Evolutionary conservation across 257 asterid species (phyloP).

Genomic region (Jaltomata sinuosa): DNA sequence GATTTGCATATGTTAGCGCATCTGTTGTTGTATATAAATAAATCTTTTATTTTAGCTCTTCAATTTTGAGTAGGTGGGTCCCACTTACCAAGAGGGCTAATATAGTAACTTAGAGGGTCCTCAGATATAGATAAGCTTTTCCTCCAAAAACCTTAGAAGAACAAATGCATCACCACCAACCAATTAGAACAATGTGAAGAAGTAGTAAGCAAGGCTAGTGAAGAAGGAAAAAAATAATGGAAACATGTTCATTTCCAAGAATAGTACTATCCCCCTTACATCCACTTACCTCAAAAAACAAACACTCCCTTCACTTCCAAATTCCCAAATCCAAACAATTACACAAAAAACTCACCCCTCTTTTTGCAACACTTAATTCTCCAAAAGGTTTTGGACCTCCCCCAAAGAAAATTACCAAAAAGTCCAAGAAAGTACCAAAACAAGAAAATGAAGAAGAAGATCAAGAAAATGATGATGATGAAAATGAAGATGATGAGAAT

Average conservation of each 20-base stretch:
- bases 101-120: not conserved
- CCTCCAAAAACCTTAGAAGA: not conserved
- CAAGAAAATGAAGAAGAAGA: slow-evolving; percentile 27
- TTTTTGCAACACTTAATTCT: slow-evolving; percentile 57
- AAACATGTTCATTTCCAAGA: slow-evolving; percentile 21
- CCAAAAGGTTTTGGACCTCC: slow-evolving; percentile 85
- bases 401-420: slow-evolving; percentile 37
- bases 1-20: no score
- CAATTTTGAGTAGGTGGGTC: not conserved
- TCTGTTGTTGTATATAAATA: no score
- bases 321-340: slow-evolving; percentile 10
- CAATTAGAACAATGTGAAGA: not conserved
- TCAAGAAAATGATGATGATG: slow-evolving; percentile 29
- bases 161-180: not conserved
- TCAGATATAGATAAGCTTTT: not conserved
- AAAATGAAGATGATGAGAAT: slow-evolving; percentile 25
- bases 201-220: not conserved
- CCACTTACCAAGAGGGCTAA: not conserved
- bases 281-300: slow-evolving; percentile 31
- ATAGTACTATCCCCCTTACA: slow-evolving; percentile 14
- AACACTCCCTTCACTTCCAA: slow-evolving; percentile 18
- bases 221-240: slow-evolving; percentile 22
- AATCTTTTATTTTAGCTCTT: no score
- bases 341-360: slow-evolving; percentile 15
- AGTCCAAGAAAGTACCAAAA: slow-evolving; percentile 31